Conservation (phyloP, 768 basidiomycete species). For the Amanita phalloides region DNA sequence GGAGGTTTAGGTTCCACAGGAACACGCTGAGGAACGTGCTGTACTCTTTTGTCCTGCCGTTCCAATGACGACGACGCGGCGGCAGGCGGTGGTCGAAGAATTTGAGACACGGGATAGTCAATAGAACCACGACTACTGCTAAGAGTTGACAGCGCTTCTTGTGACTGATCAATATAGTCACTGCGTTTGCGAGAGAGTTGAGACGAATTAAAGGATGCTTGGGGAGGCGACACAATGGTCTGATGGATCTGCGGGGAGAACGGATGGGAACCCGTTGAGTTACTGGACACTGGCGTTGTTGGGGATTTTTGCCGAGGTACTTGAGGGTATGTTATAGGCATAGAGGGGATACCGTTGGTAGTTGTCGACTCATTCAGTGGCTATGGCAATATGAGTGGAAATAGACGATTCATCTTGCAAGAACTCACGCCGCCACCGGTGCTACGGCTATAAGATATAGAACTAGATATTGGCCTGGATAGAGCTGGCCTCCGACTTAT, state of each 20-base stretch:
- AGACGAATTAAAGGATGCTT: slow-evolving; percentile 76
- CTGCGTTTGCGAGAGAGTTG: slow-evolving; percentile 59
- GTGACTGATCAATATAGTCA: slow-evolving; percentile 74
- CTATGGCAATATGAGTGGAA: not conserved
- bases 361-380: not conserved
- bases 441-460: slow-evolving; percentile 35
- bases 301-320: slow-evolving; percentile 22
- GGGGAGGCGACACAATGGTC: slow-evolving; percentile 61
- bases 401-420: not conserved
- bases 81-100: slow-evolving; percentile 71
- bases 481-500: slow-evolving; percentile 30
- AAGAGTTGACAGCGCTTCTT: slow-evolving; percentile 44
- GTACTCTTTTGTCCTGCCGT: slow-evolving; percentile 59
- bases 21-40: slow-evolving; percentile 22
- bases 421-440: slow-evolving; percentile 38
- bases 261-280: slow-evolving; percentile 10
- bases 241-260: slow-evolving; percentile 26
- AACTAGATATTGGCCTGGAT: slow-evolving; percentile 28
- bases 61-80: slow-evolving; percentile 62
- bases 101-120: slow-evolving; percentile 69
- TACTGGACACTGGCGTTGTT: slow-evolving; percentile 13
- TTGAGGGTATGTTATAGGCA: slow-evolving; percentile 34
- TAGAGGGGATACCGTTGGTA: slow-evolving; percentile 12
- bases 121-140: slow-evolving; percentile 40
- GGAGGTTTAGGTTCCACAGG: slow-evolving; percentile 45